Evolutionary conservation across 2,329 filamentous ascomycete species (phyloP), one percentile per base, ranked within the genome.

Genomic region (Atkinsonella hypoxylon): DNA sequence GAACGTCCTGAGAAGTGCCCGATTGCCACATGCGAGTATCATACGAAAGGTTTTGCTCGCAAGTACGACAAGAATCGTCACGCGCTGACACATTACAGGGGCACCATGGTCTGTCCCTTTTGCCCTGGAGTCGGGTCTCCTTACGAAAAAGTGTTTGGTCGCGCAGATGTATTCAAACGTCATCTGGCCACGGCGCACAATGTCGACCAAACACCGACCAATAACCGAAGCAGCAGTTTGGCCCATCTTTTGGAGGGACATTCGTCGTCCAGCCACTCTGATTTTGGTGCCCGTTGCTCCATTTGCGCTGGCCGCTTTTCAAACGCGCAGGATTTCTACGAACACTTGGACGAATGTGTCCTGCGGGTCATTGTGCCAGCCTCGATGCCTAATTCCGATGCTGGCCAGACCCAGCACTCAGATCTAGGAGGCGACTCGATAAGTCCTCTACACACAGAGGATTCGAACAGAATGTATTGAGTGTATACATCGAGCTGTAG

Each of bases 61-160:
- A 97, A 97, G 67, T 98, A 97, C 64, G 93, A 97, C 71, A 96
- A 96, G 75, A 97, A 97, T 67, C 76, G 93, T 12, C 93, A 98
- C 64, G 95, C 91, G 1, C 70, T 97, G 56, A 97, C 91, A 2
- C 93, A 97, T 64, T 98, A 97, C 74, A 95, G 95, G 67, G 91
- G 91, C 9, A 96, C 89, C 13, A 96, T 97, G 89, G 86, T 95
- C 8, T 98, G 93, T 61, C 90, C 90, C 5, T 97, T 97, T 68
- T 97, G 93, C 58, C 89, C 90, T 0, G 89, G 89, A 4, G 85
- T 84, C 18, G 89, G 90, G 6, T 90, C 88, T 3, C 80, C 88
- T 1, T 87, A 85, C 6, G 91, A 96, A 67, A 96, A 96, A 73
- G 89, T 87, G 56, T 97, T 98, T 69, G 96, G 95, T 70, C 81